Evolutionary conservation across 192 early-diverging fungal genomes (phyloP).

Genomic region (Mortierella alpina): DNA sequence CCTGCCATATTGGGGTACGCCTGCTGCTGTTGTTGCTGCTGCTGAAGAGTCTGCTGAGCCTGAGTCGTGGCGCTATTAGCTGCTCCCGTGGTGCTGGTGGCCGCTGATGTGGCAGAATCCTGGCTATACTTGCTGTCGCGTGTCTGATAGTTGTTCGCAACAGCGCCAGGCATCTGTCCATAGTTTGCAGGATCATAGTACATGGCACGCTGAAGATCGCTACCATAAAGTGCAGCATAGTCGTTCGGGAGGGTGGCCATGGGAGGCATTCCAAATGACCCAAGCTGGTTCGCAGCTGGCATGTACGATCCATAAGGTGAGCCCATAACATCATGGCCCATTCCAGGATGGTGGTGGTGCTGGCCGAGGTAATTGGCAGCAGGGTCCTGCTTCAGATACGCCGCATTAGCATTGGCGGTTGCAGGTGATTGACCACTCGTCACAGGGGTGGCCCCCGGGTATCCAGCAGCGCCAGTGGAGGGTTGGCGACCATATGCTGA

Average conservation of each 20-base stretch:
- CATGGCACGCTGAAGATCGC: slow-evolving; percentile 75
- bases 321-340: slow-evolving; percentile 60
- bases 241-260: slow-evolving; percentile 65
- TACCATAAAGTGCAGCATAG: slow-evolving; percentile 69
- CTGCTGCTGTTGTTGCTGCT: slow-evolving; percentile 66
- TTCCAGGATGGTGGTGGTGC: slow-evolving; percentile 58
- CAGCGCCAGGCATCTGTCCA: slow-evolving; percentile 67
- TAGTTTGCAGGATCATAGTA: slow-evolving; percentile 68
- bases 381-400: slow-evolving; percentile 35
- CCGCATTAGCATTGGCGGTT: slow-evolving; percentile 19
- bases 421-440: slow-evolving; percentile 7
- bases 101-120: slow-evolving; percentile 35
- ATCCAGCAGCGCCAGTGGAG: slow-evolving; percentile 13
- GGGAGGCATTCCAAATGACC: slow-evolving; percentile 66
- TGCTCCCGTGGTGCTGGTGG: slow-evolving; percentile 45
- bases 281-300: slow-evolving; percentile 58
- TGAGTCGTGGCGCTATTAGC: slow-evolving; percentile 52
- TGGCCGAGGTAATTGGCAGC: slow-evolving; percentile 63
- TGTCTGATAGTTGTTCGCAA: slow-evolving; percentile 60
- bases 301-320: slow-evolving; percentile 66
- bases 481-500: slow-evolving; percentile 22
- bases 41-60: slow-evolving; percentile 60
- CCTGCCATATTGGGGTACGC: slow-evolving; percentile 61
- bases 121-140: slow-evolving; percentile 66
- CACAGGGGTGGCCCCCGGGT: slow-evolving; percentile 25